Evolutionary conservation across 768 basidiomycete genomes (phyloP).

Genomic region (Lactifluus rugatus): DNA sequence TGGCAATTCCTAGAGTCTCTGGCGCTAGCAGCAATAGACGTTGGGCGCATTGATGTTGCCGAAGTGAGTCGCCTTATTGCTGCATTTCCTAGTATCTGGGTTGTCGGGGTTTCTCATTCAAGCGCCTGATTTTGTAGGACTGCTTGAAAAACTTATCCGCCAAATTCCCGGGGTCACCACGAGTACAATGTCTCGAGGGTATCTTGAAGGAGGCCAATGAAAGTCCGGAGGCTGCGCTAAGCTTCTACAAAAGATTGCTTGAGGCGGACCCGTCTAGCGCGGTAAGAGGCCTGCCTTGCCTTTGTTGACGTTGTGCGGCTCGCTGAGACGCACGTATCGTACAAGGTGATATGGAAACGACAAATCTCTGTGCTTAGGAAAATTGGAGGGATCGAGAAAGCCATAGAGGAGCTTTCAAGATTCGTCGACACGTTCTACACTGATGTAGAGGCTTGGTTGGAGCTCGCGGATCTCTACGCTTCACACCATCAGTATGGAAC

Average conservation of each 20-base stretch:
- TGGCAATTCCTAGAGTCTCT: conserved; percentile 81
- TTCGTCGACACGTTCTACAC: conserved; percentile 83
- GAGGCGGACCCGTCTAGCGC: conserved; percentile 57
- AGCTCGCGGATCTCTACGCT: conserved; percentile 73
- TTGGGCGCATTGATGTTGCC: conserved; percentile 61
- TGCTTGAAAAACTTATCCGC: conserved; percentile 51
- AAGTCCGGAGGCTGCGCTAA: conserved; percentile 43
- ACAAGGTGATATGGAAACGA: conserved; percentile 70
- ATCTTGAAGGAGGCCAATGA: conserved; percentile 68
- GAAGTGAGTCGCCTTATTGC: conserved; percentile 43
- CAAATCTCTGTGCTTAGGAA: conserved; percentile 62
- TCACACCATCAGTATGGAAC: conserved; percentile 59
- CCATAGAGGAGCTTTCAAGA: conserved; percentile 59
- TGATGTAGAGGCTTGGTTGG: conserved; percentile 81
- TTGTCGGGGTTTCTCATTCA: neutral
- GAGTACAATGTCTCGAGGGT: conserved; percentile 69
- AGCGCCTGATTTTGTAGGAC: conserved; percentile 32
- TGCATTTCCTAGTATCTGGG: neutral
- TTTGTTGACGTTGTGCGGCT: neutral
- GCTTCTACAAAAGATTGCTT: conserved; percentile 54
- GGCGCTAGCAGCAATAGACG: conserved; percentile 65
- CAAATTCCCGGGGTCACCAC: conserved; percentile 71
- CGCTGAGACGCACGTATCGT: neutral
- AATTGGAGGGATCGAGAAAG: conserved; percentile 50
- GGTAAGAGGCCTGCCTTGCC: conserved; percentile 39